phyloP scores from a whole-genome alignment of 345 rosid genomes.

The Reutealis trisperma region DNA sequence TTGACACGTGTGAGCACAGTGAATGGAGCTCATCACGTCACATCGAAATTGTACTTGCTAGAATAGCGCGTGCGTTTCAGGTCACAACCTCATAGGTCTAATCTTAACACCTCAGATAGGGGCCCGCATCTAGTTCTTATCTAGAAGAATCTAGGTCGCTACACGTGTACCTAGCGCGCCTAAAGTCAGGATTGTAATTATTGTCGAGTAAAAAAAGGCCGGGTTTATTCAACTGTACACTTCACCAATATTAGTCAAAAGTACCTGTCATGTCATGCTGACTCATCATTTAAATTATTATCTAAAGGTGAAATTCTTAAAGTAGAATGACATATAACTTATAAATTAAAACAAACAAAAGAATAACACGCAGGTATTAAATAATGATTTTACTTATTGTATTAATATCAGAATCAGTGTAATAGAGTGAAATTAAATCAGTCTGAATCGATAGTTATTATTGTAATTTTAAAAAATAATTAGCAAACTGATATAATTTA shows the following conservation, averaged over 20 bases:
- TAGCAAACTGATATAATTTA: no score
- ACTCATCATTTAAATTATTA: neutral
- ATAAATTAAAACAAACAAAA: no score
- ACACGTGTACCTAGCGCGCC: neutral
- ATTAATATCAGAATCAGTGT: no score
- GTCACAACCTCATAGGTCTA: neutral
- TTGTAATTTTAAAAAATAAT: no score
- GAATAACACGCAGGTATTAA: no score
- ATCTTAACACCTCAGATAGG: neutral
- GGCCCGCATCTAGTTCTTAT: neutral
- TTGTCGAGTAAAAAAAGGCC: neutral
- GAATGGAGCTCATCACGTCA: neutral
- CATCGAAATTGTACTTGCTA: neutral
- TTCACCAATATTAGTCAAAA: neutral
- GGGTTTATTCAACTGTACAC: neutral
- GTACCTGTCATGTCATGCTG: neutral
- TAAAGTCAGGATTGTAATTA: neutral
- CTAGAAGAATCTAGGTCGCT: neutral
- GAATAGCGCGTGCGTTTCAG: neutral
- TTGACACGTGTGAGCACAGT: neutral
- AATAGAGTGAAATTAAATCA: no score
- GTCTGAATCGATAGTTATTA: no score
- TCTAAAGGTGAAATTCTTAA: no score
- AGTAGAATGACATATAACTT: no score
- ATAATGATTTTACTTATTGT: no score